Conservation (phyloP, 2,329 filamentous ascomycete species). For the Metarhizium rileyi region DNA sequence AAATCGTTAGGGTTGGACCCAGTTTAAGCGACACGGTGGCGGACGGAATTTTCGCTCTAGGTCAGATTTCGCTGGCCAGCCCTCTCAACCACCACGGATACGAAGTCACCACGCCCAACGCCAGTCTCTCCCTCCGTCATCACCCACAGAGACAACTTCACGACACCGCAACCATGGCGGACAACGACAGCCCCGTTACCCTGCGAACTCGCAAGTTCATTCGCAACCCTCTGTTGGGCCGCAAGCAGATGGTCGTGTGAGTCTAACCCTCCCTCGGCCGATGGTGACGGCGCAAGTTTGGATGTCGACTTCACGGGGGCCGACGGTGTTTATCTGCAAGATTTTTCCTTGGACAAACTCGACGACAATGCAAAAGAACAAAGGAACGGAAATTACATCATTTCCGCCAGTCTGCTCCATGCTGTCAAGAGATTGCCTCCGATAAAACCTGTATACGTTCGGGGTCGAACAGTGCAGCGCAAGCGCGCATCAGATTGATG, state of each 20-base stretch:
- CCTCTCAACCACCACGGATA: conserved; percentile 20
- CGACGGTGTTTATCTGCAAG: neutral
- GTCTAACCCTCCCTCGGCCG: conserved; percentile 29
- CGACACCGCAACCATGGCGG: conserved; percentile 70
- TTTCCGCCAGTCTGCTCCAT: too few species aligned
- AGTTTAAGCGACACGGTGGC: conserved; percentile 28
- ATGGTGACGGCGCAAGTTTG: neutral
- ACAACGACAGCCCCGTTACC: conserved; percentile 67
- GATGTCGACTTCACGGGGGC: conserved; percentile 3
- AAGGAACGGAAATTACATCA: neutral
- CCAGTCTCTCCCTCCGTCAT: conserved; percentile 21
- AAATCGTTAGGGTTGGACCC: conserved; percentile 35
- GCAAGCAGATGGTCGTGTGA: conserved; percentile 99
- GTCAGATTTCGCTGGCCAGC: conserved; percentile 17
- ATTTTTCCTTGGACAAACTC: neutral
- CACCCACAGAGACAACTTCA: conserved; percentile 24
- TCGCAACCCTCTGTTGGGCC: conserved; percentile 96
- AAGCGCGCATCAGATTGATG: neutral
- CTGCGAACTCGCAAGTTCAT: conserved; percentile 99
- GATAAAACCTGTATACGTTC: too few species aligned
- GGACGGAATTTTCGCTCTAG: conserved; percentile 27
- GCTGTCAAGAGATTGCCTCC: too few species aligned
- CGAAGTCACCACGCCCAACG: conserved; percentile 17
- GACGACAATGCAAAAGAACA: neutral
- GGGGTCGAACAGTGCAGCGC: too few species aligned